Evolutionary conservation across 768 basidiomycete genomes (phyloP).

Genomic region (Lactifluus piperatus): DNA sequence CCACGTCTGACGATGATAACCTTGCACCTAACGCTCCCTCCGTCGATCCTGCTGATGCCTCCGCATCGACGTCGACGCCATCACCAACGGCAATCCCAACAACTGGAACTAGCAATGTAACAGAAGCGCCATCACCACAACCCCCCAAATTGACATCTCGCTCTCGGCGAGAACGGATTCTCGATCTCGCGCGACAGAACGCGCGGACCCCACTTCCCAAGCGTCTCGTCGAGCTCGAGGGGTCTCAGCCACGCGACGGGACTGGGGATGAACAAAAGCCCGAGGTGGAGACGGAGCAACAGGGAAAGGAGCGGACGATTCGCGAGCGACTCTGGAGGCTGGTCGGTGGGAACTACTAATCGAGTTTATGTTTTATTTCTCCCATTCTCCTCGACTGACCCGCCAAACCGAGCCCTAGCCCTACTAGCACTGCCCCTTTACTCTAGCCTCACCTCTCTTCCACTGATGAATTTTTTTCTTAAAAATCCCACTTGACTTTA

Average conservation of each 20-base stretch:
- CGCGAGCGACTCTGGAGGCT: conserved; percentile 17
- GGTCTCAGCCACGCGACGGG: neutral
- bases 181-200: conserved; percentile 15
- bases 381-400: neutral
- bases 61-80: too few relatives aligned
- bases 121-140: neutral
- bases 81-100: too few relatives aligned
- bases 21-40: neutral
- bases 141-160: neutral
- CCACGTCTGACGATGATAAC: too few relatives aligned
- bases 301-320: conserved; percentile 13
- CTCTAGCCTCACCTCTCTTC: neutral
- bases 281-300: conserved; percentile 2
- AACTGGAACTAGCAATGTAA: too few relatives aligned
- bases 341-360: conserved; percentile 12
- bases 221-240: neutral
- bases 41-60: too few relatives aligned
- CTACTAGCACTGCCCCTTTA: too few relatives aligned
- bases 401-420: neutral
- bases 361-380: neutral
- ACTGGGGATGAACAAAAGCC: neutral
- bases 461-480: neutral
- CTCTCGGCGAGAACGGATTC: conserved; percentile 17
- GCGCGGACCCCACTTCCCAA: conserved; percentile 15
- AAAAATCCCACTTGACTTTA: neutral